A percentile compares a stretch with the other conserved stretches of the same genome.
These are phyloP conservation scores for Auriscalpium orientale DNA, from an alignment of 768 basidiomycete species.

Conservation along the genomic window DNA sequence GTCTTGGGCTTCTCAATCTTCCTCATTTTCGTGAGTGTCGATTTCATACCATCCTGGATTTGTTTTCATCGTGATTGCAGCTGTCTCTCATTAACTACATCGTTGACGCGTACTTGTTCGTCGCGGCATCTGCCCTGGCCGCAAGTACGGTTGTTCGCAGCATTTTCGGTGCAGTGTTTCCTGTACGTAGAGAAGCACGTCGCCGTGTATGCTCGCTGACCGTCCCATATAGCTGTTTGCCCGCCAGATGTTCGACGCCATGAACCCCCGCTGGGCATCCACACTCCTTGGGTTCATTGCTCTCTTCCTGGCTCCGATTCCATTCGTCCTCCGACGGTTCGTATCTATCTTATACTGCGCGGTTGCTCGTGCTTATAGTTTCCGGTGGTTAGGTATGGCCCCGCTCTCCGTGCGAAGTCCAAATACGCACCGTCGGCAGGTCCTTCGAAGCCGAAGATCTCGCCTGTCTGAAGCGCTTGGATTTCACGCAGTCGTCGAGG, in stretches of 20 bases:
- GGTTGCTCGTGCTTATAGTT: background rate
- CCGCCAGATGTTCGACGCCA: conserved; percentile 42
- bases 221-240: conserved; percentile 34
- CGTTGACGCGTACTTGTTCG: conserved; percentile 49
- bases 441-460: background rate
- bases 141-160: conserved; percentile 46
- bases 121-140: conserved; percentile 52
- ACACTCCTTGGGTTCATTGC: conserved; percentile 48
- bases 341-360: background rate
- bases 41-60: background rate
- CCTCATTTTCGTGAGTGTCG: conserved; percentile 39
- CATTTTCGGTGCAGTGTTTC: conserved; percentile 34
- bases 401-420: conserved; percentile 12
- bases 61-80: conserved; percentile 21
- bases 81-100: conserved; percentile 52
- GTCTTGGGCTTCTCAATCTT: conserved; percentile 46
- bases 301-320: conserved; percentile 38
- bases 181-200: conserved; percentile 4
- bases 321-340: conserved; percentile 19
- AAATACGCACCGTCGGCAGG: conserved; percentile 1
- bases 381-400: conserved; percentile 1
- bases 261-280: conserved; percentile 53
- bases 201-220: background rate
- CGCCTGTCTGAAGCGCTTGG: background rate
- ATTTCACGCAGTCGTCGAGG: no score